Conservation (phyloP, 768 basidiomycete genomes). For the Collybia sordida region DNA sequence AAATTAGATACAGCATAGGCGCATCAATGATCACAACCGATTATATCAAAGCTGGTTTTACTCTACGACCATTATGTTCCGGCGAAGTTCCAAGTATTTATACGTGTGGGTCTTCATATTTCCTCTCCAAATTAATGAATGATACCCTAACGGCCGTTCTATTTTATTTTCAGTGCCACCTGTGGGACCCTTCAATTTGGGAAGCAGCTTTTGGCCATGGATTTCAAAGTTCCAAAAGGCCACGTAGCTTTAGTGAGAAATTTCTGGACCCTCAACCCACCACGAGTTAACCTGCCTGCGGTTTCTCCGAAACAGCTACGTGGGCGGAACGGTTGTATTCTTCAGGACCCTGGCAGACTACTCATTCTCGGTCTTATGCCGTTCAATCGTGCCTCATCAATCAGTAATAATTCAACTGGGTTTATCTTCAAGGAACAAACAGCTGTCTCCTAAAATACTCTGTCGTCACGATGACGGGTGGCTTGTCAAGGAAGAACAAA, state of each 20-base stretch:
- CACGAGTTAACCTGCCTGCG: no score
- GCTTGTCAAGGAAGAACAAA: no score
- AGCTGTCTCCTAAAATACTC: no score
- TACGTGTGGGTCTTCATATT: constrained; percentile 26
- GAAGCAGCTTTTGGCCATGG: constrained; percentile 9
- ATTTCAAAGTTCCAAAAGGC: constrained; percentile 9
- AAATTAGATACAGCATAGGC: constrained; percentile 56
- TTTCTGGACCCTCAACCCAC: no score
- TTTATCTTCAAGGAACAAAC: no score
- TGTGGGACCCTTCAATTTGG: constrained; percentile 8
- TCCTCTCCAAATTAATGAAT: constrained; percentile 24
- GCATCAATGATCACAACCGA: constrained; percentile 57
- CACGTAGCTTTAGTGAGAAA: constrained; percentile 4
- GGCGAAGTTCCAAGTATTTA: constrained; percentile 39
- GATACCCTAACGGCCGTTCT: constrained; percentile 13
- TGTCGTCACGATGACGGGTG: no score
- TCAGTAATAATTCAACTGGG: no score
- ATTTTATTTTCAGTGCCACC: constrained; percentile 3
- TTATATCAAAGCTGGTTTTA: constrained; percentile 57
- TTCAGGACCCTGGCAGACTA: no score
- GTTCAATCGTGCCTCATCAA: no score
- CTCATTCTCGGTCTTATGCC: no score
- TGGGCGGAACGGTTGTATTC: no score
- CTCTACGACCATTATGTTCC: constrained; percentile 64
- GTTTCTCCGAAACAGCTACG: no score